Conservation (phyloP, 345 rosid species). For the Dipteronia dyeriana region DNA sequence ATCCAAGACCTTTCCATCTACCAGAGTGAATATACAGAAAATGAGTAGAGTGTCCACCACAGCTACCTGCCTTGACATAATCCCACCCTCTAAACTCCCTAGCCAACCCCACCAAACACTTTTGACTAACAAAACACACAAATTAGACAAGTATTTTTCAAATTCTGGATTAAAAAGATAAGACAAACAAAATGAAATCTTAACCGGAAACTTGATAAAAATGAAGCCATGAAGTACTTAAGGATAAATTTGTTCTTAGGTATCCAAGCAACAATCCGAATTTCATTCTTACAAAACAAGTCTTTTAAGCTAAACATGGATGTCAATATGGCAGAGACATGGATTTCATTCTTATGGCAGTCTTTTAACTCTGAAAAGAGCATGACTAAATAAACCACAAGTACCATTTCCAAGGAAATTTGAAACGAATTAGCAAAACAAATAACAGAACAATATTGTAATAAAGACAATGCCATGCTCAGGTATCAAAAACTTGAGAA, state of each 20-base stretch:
- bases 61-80: background rate
- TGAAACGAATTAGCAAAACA: background rate
- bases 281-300: background rate
- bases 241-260: background rate
- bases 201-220: background rate
- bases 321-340: background rate
- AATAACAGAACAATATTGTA: background rate
- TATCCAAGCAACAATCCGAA: background rate
- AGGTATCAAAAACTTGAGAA: background rate
- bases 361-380: background rate
- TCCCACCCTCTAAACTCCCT: background rate
- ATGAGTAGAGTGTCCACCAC: background rate
- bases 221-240: background rate
- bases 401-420: background rate
- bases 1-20: background rate
- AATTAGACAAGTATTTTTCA: background rate
- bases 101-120: background rate
- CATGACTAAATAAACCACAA: background rate
- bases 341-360: too few species aligned
- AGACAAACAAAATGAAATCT: background rate
- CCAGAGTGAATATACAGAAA: background rate
- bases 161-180: background rate
- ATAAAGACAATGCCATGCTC: background rate
- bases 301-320: background rate
- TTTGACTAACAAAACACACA: background rate